Evolutionary conservation across 2,329 filamentous ascomycete genomes (phyloP), one percentile per base, ranked within the genome.

Genomic region (Nothomitra cinnamomea): DNA sequence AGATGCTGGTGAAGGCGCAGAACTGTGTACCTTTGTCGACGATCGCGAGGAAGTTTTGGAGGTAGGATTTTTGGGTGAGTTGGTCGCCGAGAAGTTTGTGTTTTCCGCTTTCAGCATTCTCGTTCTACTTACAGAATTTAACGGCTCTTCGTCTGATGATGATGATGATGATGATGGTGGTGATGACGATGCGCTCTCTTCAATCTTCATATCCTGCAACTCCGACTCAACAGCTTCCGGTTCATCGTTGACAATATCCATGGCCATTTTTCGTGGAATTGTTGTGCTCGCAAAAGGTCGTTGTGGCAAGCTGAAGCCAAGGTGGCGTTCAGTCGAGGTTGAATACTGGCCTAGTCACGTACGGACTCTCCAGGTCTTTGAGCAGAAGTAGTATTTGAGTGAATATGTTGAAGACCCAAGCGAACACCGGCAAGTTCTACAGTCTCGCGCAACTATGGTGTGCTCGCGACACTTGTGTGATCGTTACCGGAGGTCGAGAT

Each of bases 201-300:
- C 61, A 10, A 65, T 54, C 57, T 63, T 65, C 63, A 66, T 64
- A n/a, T 61, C 62, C 41, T 58, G 55, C 15, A 65, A 58, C 42
- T 61, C 63, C 48, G 58, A 54, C 53, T 65, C 61, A 25, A 65
- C 62, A 22, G 57, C 59, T 51, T 61, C 62, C 24, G 60, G 51
- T 54, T 61, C 61, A 12, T 56, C 54, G 38, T 60, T 59, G 47
- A 56, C 54, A 41, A 56, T 60, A 48, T 63, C 60, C 15, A 62
- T 61, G 53, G 61, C 61, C 64, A 65, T 66, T 38, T 42, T 56
- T 49, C 49, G 53, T 28, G 35, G 22, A 42, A 19, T 41, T 42
- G 45, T 32, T 35, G 45, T 7, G 45, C 32, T 32, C 24, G 32
- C 45, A 22, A 35, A 32, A 32, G 4, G 28, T n/a, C 28, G 28